Percentiles rank a stretch among this genome's conserved stretches.
phyloP scores from a whole-genome alignment of 768 basidiomycete species.

The Russula abietina region DNA sequence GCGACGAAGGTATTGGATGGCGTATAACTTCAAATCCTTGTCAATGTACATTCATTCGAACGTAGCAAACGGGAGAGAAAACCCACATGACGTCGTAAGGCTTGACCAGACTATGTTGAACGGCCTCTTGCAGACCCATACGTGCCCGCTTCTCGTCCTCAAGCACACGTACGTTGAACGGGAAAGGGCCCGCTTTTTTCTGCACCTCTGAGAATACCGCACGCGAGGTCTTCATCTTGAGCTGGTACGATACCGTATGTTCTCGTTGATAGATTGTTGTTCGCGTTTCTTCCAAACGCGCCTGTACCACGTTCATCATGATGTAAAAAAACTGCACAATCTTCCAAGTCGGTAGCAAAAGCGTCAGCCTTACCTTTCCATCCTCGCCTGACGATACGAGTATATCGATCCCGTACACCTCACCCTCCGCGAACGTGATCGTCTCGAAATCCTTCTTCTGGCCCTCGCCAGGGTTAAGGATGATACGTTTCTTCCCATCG shows the following conservation, averaged over 20 bases:
- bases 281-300: slow-evolving; percentile 80
- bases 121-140: slow-evolving; percentile 93
- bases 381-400: slow-evolving; percentile 83
- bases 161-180: slow-evolving; percentile 89
- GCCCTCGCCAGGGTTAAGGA: slow-evolving; percentile 78
- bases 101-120: slow-evolving; percentile 88
- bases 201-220: slow-evolving; percentile 96
- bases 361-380: slow-evolving; percentile 62
- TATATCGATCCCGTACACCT: slow-evolving; percentile 94
- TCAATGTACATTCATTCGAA: not conserved
- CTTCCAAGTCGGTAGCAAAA: not conserved
- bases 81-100: slow-evolving; percentile 92
- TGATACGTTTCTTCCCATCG: slow-evolving; percentile 94
- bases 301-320: slow-evolving; percentile 40
- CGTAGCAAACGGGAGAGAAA: slow-evolving; percentile 1
- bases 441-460: slow-evolving; percentile 85
- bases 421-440: slow-evolving; percentile 82
- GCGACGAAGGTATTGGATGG: slow-evolving; percentile 81
- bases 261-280: slow-evolving; percentile 93
- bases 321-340: not conserved
- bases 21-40: slow-evolving; percentile 54
- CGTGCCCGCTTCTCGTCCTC: slow-evolving; percentile 96
- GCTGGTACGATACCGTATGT: slow-evolving; percentile 79
- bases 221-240: slow-evolving; percentile 97
- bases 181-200: slow-evolving; percentile 97